Percentiles rank a stretch among this genome's conserved stretches.
Evolutionary conservation across 352 stramenopile genomes (phyloP).

Genomic region (Globisporangium paroecandrum): DNA sequence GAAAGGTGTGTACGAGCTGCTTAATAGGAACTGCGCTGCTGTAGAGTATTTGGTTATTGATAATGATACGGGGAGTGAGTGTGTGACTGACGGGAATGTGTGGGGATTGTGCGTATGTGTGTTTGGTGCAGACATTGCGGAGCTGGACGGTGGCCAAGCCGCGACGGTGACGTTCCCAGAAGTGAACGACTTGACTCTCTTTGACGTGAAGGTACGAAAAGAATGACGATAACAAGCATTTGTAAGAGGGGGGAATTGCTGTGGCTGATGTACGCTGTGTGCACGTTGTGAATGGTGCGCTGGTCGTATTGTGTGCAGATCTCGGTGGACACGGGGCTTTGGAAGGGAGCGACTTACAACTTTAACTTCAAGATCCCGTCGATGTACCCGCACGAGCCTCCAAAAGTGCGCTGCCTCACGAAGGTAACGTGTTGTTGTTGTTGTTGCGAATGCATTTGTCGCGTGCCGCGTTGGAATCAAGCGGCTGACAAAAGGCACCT

Average conservation of each 20-base stretch:
- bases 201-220: constrained; percentile 77
- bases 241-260: neutral
- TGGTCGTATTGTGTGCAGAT: constrained; percentile 62
- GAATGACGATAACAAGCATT: neutral
- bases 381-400: constrained; percentile 96
- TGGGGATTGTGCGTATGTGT: neutral
- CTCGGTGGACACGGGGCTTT: constrained; percentile 94
- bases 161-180: constrained; percentile 96
- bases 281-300: constrained; percentile 6
- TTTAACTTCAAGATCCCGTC: constrained; percentile 98
- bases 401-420: constrained; percentile 96
- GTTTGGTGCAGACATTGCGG: constrained; percentile 89
- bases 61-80: neutral
- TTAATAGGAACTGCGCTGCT: neutral
- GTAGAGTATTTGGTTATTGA: neutral
- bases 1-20: constrained; percentile 79
- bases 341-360: constrained; percentile 95
- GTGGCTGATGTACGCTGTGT: neutral
- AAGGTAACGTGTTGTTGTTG: constrained; percentile 52
- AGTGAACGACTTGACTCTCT: constrained; percentile 95
- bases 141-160: constrained; percentile 96
- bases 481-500: neutral
- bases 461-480: neutral
- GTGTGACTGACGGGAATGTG: neutral
- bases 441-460: neutral